Evolutionary conservation across 2,329 filamentous ascomycete species (phyloP), one percentile per base, ranked within the genome.

Genomic region (Trichoderma sp.): DNA sequence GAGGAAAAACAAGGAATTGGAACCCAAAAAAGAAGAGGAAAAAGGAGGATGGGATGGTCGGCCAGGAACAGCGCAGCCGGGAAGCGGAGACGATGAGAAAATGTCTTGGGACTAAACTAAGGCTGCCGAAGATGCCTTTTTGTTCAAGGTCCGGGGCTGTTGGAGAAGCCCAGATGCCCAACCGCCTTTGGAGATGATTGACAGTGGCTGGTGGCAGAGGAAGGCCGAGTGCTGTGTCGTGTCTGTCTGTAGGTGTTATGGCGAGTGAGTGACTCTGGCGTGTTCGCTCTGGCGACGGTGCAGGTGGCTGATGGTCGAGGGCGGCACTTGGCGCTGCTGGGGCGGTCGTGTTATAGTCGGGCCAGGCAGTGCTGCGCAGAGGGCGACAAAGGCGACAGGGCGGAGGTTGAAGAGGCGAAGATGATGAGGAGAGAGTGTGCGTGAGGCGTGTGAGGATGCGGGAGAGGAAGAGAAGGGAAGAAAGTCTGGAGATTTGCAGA

Each of bases 81-180:
- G 63, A 67, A 68, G 67, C 66, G 66, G 66, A 68, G 60, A 66
- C 57, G 51, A 43, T 47, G 64, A 51, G 54, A 61, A 45, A 54
- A 56, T 48, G 43, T 61, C 64, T 34, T 45, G 26, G 26, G 34
- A 51, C 64, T 57, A 34, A 45, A 65, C 64, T 57, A 51, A 65
- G 45, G 51, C 51, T 61, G 44, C 57, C 57, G 51, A 61, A 41
- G 63, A 43, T 30, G 56, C 41, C 21, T 34, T 60, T 60, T 28
- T 57, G 24, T 60, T 55, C 60, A 63, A 63, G 60, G 60, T 63
- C 55, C 39, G 41, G 24, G 48, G 50, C 45, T 58, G 55, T 51
- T 57, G 54, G 54, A 52, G 30, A 5, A 39, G 34, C 34, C 12
- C 34, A 61, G 48, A 50, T 50, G 45, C 64, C 64, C 61, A 65